These are phyloP conservation scores for Phytophthora tentaculata DNA, from an alignment of 352 stramenopile species.

Conservation along the genomic window DNA sequence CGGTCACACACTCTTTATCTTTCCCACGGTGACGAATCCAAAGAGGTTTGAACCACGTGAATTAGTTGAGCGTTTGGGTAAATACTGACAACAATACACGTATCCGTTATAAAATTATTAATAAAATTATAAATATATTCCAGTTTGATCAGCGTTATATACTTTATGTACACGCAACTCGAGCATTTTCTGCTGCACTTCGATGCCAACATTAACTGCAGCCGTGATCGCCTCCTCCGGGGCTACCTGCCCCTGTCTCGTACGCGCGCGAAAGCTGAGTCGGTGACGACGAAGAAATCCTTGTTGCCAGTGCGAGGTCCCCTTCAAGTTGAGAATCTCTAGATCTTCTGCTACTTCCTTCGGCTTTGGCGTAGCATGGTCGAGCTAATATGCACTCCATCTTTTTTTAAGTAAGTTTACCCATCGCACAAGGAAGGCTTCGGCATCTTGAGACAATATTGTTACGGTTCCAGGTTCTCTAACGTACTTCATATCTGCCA, in stretches of 20 bases:
- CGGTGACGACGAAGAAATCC: background rate
- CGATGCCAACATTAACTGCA: background rate
- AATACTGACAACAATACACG: background rate
- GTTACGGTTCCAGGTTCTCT: background rate
- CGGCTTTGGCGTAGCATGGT: background rate
- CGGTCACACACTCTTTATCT: background rate
- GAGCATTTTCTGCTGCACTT: conserved; percentile 8
- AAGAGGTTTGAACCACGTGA: background rate
- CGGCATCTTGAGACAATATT: background rate
- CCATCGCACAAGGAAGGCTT: background rate
- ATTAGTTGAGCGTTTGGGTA: background rate
- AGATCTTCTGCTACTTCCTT: background rate
- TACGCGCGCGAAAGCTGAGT: conserved; percentile 1
- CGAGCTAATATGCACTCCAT: background rate
- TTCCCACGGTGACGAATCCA: background rate
- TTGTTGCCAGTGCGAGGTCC: background rate
- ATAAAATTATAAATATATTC: conserved; percentile 3
- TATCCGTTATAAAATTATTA: background rate
- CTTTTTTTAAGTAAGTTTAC: background rate
- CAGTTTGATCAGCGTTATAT: conserved; percentile 9
- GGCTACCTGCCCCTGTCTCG: background rate
- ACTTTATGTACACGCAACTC: background rate
- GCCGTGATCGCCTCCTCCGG: background rate
- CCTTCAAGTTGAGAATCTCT: background rate
- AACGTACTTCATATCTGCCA: conserved; percentile 2